Conservation (phyloP, 495 filamentous ascomycete species). For the Penicillium coffeae region DNA sequence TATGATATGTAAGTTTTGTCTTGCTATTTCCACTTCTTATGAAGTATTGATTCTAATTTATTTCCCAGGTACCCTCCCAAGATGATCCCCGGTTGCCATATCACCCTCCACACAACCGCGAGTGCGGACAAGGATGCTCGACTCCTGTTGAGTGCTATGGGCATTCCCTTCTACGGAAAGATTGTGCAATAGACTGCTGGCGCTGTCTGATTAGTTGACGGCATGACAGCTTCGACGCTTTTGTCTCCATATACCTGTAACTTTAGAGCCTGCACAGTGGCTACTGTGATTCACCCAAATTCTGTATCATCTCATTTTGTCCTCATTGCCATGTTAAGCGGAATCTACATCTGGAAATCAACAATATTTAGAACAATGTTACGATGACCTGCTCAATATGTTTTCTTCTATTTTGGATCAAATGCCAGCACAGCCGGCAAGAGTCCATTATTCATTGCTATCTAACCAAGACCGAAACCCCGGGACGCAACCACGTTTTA, state of each 20-base stretch:
- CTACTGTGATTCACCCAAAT: constrained; percentile 23
- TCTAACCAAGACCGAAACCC: background rate
- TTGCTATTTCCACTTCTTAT: background rate
- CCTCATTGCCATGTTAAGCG: constrained; percentile 14
- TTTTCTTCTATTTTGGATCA: background rate
- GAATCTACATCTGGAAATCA: background rate
- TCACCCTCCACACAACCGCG: constrained; percentile 84
- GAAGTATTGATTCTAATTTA: background rate
- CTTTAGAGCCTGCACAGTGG: constrained; percentile 31
- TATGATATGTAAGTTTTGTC: constrained; percentile 71
- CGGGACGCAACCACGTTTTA: background rate
- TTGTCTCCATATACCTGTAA: constrained; percentile 27
- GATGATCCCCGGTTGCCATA: constrained; percentile 89
- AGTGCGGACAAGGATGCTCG: constrained; percentile 88
- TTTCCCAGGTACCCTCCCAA: constrained; percentile 67
- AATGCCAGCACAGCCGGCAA: background rate
- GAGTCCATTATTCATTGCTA: background rate
- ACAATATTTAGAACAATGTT: background rate
- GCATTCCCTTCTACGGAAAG: constrained; percentile 78
- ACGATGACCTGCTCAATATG: background rate
- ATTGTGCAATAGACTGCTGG: constrained; percentile 41
- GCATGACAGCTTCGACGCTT: constrained; percentile 6
- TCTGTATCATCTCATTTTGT: constrained; percentile 27
- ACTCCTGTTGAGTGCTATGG: constrained; percentile 74
- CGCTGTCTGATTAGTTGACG: background rate